Evolutionary conservation across 164 flowering plant species (phyloP), one percentile per base, ranked within the genome.

Genomic region (Vitis amurensis): DNA sequence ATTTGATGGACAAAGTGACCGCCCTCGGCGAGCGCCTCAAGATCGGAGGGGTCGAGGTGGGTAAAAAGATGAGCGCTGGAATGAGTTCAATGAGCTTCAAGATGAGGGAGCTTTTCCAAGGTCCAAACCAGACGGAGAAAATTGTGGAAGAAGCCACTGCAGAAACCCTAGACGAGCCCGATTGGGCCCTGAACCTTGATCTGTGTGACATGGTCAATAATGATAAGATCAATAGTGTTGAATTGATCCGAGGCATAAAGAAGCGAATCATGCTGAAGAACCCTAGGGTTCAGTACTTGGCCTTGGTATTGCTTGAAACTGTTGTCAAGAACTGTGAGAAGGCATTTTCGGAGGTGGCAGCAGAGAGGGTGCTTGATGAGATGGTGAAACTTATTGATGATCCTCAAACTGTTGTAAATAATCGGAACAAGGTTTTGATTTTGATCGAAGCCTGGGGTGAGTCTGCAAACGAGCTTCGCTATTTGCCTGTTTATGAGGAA

Each of bases 371-470:
- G 53, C 89, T 95, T 59, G 98, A 95, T 85, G 99, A 95, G 82
- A 92, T 95, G 94, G 99, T 95, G 67, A 92, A 92, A 84, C 73
- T 95, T 60, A 87, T 95, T 70, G 98, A 95, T 79, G 98, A 95
- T 74, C 97, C 97, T 23, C 90, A 87, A 83, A 95, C 98, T 71
- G 88, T 93, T 71, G 91, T 90, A 3, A 89, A 91, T 71, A 95
- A 93, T 72, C 76, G 96, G 66, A 92, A 91, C 80, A 94, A 94
- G 80, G 97, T 88, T 75, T 80, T 94, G 69, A 81, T 80, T 68
- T 55, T 95, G 74, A 91, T 95, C 63, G 99, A 95, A 80, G 80
- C 94, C 11, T 95, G 99, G 99, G 99, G 99, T 11, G 97, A 95
- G 72, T 91, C 97, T 6, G 79, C 91, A 0, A 66, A 76, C 69